Percentiles rank a stretch among this genome's conserved stretches.
Evolutionary conservation across 257 asterid genomes (phyloP).

Genomic region (Solanum pimpinellifolium): DNA sequence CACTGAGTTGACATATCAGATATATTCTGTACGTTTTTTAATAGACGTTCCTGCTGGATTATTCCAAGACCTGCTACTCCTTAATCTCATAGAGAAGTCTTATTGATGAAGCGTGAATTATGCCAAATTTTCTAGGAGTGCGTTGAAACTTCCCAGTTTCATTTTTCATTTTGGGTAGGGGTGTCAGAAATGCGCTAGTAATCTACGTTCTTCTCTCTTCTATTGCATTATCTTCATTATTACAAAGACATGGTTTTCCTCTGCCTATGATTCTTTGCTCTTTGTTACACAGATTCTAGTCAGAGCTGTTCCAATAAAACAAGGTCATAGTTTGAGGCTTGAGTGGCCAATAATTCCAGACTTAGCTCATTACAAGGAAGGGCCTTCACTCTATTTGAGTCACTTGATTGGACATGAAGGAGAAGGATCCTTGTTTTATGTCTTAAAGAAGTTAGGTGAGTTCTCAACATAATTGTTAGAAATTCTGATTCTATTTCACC

Average conservation of each 20-base stretch:
- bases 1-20: background rate
- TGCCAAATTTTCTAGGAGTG: background rate
- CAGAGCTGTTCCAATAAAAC: constrained; percentile 85
- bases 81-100: background rate
- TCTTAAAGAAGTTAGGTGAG: constrained; percentile 90
- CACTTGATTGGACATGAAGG: constrained; percentile 99
- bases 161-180: background rate
- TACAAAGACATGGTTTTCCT: background rate
- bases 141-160: background rate
- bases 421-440: constrained; percentile 89
- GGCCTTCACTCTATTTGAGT: constrained; percentile 69
- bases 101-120: background rate
- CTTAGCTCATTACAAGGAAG: constrained; percentile 72
- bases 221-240: background rate
- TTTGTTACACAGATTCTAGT: constrained; percentile 64
- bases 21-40: background rate
- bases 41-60: background rate
- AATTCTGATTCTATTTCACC: background rate
- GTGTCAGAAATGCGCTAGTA: background rate
- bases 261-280: background rate
- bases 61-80: background rate
- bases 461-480: constrained; percentile 16
- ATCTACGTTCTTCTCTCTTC: background rate
- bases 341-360: constrained; percentile 87
- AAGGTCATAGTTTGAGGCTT: constrained; percentile 83